These are phyloP conservation scores for Coniochaeta ligniaria DNA, from an alignment of 2,329 filamentous ascomycete species.

Conservation along the genomic window DNA sequence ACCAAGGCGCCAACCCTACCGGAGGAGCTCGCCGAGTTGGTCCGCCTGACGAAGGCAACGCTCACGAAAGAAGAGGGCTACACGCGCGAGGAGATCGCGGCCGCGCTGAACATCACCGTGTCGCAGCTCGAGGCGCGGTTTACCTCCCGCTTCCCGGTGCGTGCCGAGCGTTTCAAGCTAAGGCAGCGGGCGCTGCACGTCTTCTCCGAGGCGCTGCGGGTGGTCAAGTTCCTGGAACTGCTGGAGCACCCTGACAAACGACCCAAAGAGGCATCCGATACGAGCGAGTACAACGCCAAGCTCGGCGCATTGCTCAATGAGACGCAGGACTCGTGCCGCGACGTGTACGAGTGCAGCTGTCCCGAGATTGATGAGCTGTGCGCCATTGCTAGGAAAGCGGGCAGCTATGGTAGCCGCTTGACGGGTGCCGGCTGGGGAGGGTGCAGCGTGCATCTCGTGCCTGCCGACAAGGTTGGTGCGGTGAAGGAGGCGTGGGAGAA, in stretches of 20 bases:
- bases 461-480: conserved; percentile 69
- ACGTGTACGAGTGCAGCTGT: conserved; percentile 86
- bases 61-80: conserved; percentile 77
- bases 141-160: conserved; percentile 82
- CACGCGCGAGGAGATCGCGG: conserved; percentile 76
- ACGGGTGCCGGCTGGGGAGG: conserved; percentile 97
- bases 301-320: conserved; percentile 83
- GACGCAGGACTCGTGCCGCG: conserved; percentile 81
- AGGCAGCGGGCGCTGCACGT: conserved; percentile 86
- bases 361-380: conserved; percentile 90
- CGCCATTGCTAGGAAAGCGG: conserved; percentile 66
- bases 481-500: conserved; percentile 72
- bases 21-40: conserved; percentile 66
- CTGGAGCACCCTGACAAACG: conserved; percentile 48
- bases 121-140: conserved; percentile 68
- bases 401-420: conserved; percentile 76
- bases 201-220: conserved; percentile 80
- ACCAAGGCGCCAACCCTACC: conserved; percentile 27
- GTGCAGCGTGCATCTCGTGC: conserved; percentile 88
- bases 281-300: conserved; percentile 52
- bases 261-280: conserved; percentile 27
- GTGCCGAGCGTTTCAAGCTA: conserved; percentile 80
- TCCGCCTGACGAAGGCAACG: conserved; percentile 62
- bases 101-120: conserved; percentile 61
- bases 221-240: conserved; percentile 73